Percentiles rank a stretch among this genome's conserved stretches.
These are phyloP conservation scores for Phytophthora rubi DNA, from an alignment of 352 stramenopile species.

Conservation along the genomic window DNA sequence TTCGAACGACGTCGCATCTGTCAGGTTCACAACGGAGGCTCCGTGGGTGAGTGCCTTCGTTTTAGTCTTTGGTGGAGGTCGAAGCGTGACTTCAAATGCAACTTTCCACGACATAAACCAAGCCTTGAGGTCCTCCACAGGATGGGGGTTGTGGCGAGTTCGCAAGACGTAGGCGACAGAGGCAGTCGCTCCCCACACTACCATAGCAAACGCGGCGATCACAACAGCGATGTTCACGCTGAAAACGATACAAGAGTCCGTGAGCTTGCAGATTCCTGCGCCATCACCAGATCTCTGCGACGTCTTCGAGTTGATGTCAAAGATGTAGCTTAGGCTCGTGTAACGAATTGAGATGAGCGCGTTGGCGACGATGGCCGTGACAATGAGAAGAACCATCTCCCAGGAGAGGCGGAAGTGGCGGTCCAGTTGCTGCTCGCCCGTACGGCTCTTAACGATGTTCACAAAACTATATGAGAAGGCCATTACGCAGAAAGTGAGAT, in stretches of 20 bases:
- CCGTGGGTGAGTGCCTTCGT: conserved; percentile 24
- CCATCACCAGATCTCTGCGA: conserved; percentile 27
- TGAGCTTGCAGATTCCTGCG: conserved; percentile 38
- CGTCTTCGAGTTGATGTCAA: conserved; percentile 32
- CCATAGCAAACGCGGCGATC: conserved; percentile 34
- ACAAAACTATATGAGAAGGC: conserved; percentile 46
- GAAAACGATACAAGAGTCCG: conserved; percentile 43
- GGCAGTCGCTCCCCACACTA: conserved; percentile 34
- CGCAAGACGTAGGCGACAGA: conserved; percentile 32
- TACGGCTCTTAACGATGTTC: conserved; percentile 40
- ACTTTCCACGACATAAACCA: conserved; percentile 39
- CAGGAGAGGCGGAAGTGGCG: conserved; percentile 42
- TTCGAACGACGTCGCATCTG: conserved; percentile 38
- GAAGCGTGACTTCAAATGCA: conserved; percentile 32
- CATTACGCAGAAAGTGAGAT: conserved; percentile 48
- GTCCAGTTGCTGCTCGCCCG: conserved; percentile 41
- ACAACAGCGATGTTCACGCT: conserved; percentile 37
- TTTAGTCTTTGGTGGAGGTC: conserved; percentile 30
- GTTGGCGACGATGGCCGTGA: conserved; percentile 35
- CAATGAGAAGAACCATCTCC: conserved; percentile 44
- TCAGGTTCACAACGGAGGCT: conserved; percentile 29
- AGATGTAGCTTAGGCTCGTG: conserved; percentile 40
- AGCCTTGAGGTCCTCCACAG: conserved; percentile 15
- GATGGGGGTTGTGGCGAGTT: conserved; percentile 34
- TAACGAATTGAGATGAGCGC: conserved; percentile 36